These are phyloP conservation scores for Priceomyces castillae DNA, from an alignment of 805 yeast species.

Conservation along the genomic window DNA sequence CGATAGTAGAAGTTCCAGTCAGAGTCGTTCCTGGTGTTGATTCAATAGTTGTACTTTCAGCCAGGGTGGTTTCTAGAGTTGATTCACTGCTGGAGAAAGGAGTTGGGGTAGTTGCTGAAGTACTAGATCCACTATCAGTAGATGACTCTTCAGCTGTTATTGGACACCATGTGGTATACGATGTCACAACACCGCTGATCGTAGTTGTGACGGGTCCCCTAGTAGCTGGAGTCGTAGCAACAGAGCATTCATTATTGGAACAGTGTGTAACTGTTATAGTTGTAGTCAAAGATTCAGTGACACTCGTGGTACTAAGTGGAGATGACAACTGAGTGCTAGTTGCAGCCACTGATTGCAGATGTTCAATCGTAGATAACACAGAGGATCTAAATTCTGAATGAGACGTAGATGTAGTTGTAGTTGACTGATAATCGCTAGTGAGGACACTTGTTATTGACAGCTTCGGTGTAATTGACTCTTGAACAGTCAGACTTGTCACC, in stretches of 20 bases:
- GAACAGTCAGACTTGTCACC: no score
- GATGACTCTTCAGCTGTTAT: background rate
- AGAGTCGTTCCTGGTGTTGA: no score
- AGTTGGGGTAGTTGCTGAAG: background rate
- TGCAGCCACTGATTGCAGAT: background rate
- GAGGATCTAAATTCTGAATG: no score
- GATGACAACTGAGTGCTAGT: background rate
- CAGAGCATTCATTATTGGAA: conserved; percentile 22
- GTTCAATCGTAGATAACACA: background rate
- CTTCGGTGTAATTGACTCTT: no score
- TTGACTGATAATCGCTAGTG: no score
- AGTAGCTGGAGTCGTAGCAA: background rate
- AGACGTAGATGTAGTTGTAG: no score
- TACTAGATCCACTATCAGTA: background rate
- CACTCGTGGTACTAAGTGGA: conserved; percentile 12
- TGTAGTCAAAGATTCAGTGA: conserved; percentile 7
- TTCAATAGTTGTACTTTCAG: background rate
- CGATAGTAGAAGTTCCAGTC: no score
- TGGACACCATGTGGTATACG: conserved; percentile 19
- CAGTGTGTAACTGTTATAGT: conserved; percentile 23
- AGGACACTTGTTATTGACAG: no score
- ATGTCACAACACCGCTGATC: conserved; percentile 6
- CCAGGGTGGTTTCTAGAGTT: background rate
- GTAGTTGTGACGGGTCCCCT: conserved; percentile 5
- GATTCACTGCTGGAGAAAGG: background rate